A percentile compares a stretch with the other conserved stretches of the same genome.
Evolutionary conservation across 75 land plant species (phyloP).

Genomic region (Adiantum capillusveneris): DNA sequence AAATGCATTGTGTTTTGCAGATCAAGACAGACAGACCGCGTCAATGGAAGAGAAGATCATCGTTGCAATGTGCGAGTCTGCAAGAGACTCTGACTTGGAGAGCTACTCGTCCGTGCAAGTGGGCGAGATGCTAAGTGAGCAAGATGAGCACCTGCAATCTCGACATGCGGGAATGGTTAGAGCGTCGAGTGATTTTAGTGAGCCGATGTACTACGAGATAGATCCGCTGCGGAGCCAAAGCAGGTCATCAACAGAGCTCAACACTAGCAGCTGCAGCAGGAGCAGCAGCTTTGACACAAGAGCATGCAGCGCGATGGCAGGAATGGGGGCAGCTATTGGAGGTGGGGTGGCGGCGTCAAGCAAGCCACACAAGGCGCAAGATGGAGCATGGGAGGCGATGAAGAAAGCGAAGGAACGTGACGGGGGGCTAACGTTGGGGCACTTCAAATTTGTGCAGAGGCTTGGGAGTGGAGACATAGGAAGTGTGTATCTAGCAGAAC

Average conservation of each 20-base stretch:
- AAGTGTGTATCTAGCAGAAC: constrained; percentile 16
- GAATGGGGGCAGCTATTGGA: not conserved
- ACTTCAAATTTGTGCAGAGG: constrained; percentile 6
- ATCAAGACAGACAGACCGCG: too few species aligned
- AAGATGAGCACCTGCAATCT: too few species aligned
- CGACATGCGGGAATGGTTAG: too few species aligned
- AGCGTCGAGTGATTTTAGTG: not conserved
- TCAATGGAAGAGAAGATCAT: not conserved
- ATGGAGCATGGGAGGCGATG: constrained; percentile 54
- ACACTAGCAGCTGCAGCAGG: constrained; percentile 13
- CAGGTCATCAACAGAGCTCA: constrained; percentile 12
- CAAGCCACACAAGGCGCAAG: constrained; percentile 32
- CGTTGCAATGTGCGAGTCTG: not conserved
- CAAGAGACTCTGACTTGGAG: constrained; percentile 4
- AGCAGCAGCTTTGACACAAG: constrained; percentile 1
- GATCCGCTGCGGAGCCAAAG: constrained; percentile 5
- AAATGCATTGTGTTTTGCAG: too few species aligned
- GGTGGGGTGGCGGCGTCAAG: constrained; percentile 1
- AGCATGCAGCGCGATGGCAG: not conserved
- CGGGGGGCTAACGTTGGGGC: not conserved
- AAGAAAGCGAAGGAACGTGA: constrained; percentile 22
- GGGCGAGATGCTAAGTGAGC: not conserved
- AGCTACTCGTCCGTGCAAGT: constrained; percentile 4
- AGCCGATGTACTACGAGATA: constrained; percentile 7
- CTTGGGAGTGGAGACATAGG: constrained; percentile 16